Evolutionary conservation across 2,329 filamentous ascomycete species (phyloP), one percentile per base, ranked within the genome.

Genomic region (Pseudogymnoascus sp.): DNA sequence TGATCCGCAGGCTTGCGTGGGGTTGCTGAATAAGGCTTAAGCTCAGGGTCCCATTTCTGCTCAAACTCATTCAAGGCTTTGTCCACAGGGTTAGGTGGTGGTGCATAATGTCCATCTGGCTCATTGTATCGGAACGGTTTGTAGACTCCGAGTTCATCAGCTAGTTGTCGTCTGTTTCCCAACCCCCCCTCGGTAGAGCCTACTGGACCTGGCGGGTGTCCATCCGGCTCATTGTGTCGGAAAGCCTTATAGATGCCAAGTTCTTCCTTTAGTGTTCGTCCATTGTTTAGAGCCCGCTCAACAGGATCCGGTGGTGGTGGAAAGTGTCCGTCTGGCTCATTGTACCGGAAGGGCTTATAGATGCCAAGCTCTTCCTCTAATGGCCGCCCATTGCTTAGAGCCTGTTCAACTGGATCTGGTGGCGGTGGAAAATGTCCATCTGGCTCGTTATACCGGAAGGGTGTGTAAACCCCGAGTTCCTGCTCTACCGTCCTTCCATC

Each of bases 241-340:
- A 63, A 63, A n/a, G 44, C 19, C 9, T 63, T 60, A 11, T 63
- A 63, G 15, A 40, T 60, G 21, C 53, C 62, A 21, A 46, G 38
- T 6, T 64, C 40, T 17, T 64, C 56, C 17, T 62, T 38, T 26
- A 60, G 23, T 11, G 50, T 17, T 6, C 29, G n/a, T 21, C 50
- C 50, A 35, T 56, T 56, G 63, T 74, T 74, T 3, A 76, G 73
- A n/a, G 72, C 65, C 37, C 76, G 74, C 62, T 74, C 75, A 6
- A 71, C 70, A 2, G 71, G 73, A 17, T 60, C 31, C 19, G 37
- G 26, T 35, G 31, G 44, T 13, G 56, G 46, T 26, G 53, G 53
- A 1, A 62, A 69, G 31, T 76, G 74, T 35, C 78, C 78, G 64
- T 80, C 72, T 1, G 72, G 72, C 64, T 76, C 74, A 9, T 63